Conservation (phyloP, 768 basidiomycete genomes). For the Mycena venus region DNA sequence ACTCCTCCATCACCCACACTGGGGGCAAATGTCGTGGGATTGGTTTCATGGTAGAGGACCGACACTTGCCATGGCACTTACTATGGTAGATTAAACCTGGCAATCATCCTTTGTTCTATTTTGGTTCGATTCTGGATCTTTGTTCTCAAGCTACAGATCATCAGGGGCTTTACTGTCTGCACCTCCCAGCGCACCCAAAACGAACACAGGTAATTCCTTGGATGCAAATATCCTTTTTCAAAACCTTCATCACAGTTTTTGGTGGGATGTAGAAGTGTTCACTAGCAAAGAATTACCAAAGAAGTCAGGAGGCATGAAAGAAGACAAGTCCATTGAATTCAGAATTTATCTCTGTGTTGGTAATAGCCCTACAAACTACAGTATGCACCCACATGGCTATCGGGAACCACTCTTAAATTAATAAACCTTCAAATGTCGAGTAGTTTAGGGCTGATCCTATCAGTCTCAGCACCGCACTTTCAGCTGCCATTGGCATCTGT, state of each 20-base stretch:
- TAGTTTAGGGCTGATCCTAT: background rate
- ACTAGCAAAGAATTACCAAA: background rate
- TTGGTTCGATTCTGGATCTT: background rate
- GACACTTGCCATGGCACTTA: conserved; percentile 1
- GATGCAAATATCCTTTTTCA: background rate
- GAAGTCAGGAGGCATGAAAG: background rate
- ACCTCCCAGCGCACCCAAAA: background rate
- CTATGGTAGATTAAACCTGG: background rate
- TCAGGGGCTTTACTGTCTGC: background rate
- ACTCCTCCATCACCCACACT: too few relatives aligned
- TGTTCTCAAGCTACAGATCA: background rate
- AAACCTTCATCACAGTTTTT: background rate
- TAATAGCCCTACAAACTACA: background rate
- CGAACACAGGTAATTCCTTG: background rate
- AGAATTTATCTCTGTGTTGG: background rate
- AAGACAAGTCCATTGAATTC: background rate
- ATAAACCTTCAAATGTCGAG: background rate
- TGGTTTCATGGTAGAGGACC: background rate
- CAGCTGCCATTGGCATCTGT: background rate
- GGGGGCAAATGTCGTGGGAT: background rate
- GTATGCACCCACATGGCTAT: background rate
- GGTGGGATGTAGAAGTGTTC: background rate
- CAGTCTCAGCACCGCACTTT: background rate
- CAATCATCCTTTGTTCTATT: background rate
- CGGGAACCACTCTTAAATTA: background rate